Evolutionary conservation across 2,329 filamentous ascomycete species (phyloP), one percentile per base, ranked within the genome.

Genomic region (Colletotrichum zoysiae): DNA sequence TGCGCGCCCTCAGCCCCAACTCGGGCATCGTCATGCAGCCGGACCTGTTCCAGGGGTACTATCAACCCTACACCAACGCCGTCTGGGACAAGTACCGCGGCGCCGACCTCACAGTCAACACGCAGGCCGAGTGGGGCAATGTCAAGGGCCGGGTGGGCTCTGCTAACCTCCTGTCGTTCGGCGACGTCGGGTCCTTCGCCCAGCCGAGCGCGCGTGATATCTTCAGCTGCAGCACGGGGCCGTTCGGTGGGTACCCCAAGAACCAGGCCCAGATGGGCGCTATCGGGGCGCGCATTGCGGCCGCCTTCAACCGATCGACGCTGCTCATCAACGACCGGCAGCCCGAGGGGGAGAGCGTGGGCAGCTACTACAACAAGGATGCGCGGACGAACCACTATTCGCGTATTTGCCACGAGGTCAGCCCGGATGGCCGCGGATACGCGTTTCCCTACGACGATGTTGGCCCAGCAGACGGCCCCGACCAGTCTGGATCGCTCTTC

Each of bases 371-470:
- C 79, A 74, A 92, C 79, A 74, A 78, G 51, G 80, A 86, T 18
- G 67, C 75, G 3, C 79, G 87, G 59, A 92, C 90, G 53, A 93
- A 93, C 79, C 90, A 93, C 79, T 93, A 91, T 78, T 83, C 89
- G 59, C 85, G 90, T 68, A 86, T 93, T 74, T 87, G 90, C 71
- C 91, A 93, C 79, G 86, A 84, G 71, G 83, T 84, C 48, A 90
- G 88, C 75, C 77, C 89, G 46, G 88, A 90, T 77, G 84, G 87
- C 11, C 84, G 85, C 60, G 91, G 91, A 11, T 93, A 93, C 81
- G 90, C 90, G 1, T 93, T 93, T 75, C 90, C 91, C 0, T 93
- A 93, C 77, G 91, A 93, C 77, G 91, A 93, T 79, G 91, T 93
- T 12, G 85, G 84, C 30, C 83, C 89, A 5, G 81, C 80, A n/a